Evolutionary conservation across 1,139 yeast species (phyloP).

Genomic region (Debaryomyces coudertii): DNA sequence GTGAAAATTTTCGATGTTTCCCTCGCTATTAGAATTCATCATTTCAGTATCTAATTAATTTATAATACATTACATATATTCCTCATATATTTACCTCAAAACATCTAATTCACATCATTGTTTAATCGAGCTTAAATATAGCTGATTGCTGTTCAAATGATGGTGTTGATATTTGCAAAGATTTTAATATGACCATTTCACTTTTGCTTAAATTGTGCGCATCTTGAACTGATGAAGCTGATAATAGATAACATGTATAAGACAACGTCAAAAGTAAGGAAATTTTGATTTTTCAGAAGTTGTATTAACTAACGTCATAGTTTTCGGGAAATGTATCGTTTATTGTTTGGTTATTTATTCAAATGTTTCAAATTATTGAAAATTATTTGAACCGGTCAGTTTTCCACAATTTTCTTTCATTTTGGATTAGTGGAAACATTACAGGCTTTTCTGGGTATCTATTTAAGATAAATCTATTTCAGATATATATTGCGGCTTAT

Average conservation of each 20-base stretch:
- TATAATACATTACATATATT: too few relatives aligned
- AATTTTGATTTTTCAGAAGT: too few relatives aligned
- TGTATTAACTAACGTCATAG: constrained; percentile 16
- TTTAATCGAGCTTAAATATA: neutral
- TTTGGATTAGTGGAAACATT: constrained; percentile 84
- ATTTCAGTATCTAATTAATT: too few relatives aligned
- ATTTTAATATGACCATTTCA: neutral
- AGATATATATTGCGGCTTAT: constrained; percentile 67
- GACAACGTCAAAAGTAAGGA: neutral
- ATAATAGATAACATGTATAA: neutral
- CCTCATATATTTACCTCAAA: too few relatives aligned
- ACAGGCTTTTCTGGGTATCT: constrained; percentile 76
- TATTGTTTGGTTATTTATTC: constrained; percentile 75
- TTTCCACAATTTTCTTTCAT: constrained; percentile 70
- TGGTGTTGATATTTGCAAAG: neutral
- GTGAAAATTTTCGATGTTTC: too few relatives aligned
- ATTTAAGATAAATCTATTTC: constrained; percentile 75
- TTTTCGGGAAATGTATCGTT: constrained; percentile 32
- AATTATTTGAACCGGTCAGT: constrained; percentile 79
- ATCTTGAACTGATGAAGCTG: neutral
- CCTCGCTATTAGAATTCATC: too few relatives aligned
- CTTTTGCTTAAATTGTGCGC: neutral
- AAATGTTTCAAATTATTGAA: constrained; percentile 78
- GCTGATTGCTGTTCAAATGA: neutral
- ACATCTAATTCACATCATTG: too few relatives aligned